Base-by-base conservation (phyloP, 768 basidiomycete genomes). In the Boletellus ananiceps region DNA sequence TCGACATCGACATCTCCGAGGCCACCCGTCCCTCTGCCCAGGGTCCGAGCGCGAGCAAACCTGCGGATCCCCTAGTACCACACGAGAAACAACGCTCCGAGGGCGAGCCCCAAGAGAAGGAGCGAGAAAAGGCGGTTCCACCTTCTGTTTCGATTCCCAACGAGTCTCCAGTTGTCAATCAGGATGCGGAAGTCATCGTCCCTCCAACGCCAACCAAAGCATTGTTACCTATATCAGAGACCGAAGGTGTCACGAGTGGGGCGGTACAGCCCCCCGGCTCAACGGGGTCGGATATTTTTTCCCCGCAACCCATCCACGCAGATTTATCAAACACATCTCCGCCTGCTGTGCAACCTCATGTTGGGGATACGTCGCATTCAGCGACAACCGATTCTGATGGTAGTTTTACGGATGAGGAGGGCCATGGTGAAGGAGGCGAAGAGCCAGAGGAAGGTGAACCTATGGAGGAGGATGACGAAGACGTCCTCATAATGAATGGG, bases 231-330 rank as follows among this genome's bases (percentile, higher is more conserved):
- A 71, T 74, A 21, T 79, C 83, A 8, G 92, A 93, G 69, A 91
- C 92, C 7, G 91, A 84, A 52, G 92, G 88, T 13, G 74, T 96
- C 56, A 89, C 88, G 9, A 92, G 90, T n/a, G 87, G 91, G 29
- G 89, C 90, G 38, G 93, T 95, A 19, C 89, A 93, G 60, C 79
- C 92, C 2, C 93, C 94, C 13, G 93, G 93, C 29, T 89, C 91
- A 21, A 86, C 80, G 41, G 87, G 80, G 37, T 53, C 64, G 2
- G 66, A 68, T 42, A 58, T 65, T 36, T 58, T 67, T 49, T 63
- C 65, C 38, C 58, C 66, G 31, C 55, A 67, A 37, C 55, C 59
- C 25, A 46, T 47, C 4, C 60, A 60, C 32, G 51, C 61, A 15
- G 66, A 67, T 18, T 25, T 55, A 25, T 46, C 65, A 7, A 57